Evolutionary conservation across 2,329 filamentous ascomycete species (phyloP).

Genomic region (Curvularia eragrostidis): DNA sequence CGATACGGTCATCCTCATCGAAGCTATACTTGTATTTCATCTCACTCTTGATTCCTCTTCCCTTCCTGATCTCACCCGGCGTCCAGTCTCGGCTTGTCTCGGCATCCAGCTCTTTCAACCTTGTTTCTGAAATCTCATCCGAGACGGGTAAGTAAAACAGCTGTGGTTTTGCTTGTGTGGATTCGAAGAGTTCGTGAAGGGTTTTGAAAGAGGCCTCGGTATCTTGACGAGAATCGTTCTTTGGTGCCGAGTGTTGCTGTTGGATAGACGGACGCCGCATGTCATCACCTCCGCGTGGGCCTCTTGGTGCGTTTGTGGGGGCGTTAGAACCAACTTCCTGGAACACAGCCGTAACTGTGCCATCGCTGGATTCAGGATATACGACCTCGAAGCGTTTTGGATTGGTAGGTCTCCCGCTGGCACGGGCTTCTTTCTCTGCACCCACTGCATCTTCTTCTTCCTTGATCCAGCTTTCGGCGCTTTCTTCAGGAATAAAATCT

Average conservation of each 20-base stretch:
- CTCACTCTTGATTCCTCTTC: constrained; percentile 37
- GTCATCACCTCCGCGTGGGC: constrained; percentile 24
- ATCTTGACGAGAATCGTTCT: constrained; percentile 28
- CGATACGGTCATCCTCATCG: constrained; percentile 53
- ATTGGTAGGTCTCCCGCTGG: constrained; percentile 21
- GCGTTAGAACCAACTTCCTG: constrained; percentile 43
- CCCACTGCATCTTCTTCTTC: constrained; percentile 41
- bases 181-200: constrained; percentile 66
- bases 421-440: constrained; percentile 40
- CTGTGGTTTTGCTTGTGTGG: constrained; percentile 67
- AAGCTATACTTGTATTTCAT: constrained; percentile 52
- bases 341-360: constrained; percentile 37
- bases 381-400: constrained; percentile 43
- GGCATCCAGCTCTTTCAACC: constrained; percentile 66
- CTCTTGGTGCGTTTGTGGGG: constrained; percentile 33
- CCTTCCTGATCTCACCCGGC: constrained; percentile 39
- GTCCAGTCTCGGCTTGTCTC: constrained; percentile 54
- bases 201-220: constrained; percentile 56
- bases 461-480: constrained; percentile 75
- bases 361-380: constrained; percentile 32
- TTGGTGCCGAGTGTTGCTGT: constrained; percentile 7
- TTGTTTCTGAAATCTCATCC: constrained; percentile 67
- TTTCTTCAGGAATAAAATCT: constrained; percentile 84
- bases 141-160: constrained; percentile 72
- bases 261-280: constrained; percentile 12